phyloP scores from a whole-genome alignment of 2,329 filamentous ascomycete species.

The Pseudogymnoascus pannorum region DNA sequence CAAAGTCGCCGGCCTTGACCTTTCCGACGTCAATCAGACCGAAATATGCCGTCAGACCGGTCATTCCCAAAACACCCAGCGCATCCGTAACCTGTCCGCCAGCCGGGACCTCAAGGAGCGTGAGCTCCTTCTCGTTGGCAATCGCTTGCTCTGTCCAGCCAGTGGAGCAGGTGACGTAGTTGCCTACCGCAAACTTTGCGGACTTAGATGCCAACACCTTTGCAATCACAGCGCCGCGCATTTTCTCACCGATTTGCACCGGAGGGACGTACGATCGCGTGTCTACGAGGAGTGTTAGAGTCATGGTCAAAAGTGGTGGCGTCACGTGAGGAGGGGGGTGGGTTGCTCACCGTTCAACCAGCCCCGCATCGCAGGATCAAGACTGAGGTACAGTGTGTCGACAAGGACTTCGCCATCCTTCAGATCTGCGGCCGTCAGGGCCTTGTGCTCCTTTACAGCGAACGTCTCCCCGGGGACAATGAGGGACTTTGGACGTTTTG shows the following conservation, averaged over 20 bases:
- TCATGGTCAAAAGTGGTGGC: conserved; percentile 7
- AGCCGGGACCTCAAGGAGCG: conserved; percentile 34
- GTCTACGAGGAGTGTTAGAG: conserved; percentile 24
- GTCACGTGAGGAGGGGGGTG: conserved; percentile 1
- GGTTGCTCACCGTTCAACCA: conserved; percentile 52
- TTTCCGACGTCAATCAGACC: conserved; percentile 63
- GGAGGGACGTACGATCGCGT: conserved; percentile 59
- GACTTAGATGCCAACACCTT: conserved; percentile 56
- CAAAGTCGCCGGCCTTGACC: conserved; percentile 62
- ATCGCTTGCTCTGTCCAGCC: conserved; percentile 65
- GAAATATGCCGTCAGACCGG: conserved; percentile 58
- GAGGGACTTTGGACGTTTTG: conserved; percentile 51
- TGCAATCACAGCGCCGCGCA: conserved; percentile 57
- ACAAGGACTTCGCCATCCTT: conserved; percentile 59
- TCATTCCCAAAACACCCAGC: conserved; percentile 50
- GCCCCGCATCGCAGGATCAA: conserved; percentile 71
- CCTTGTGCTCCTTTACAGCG: conserved; percentile 41
- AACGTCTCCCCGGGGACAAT: conserved; percentile 64
- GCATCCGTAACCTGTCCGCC: conserved; percentile 47
- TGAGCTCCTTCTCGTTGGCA: conserved; percentile 43
- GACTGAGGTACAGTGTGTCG: conserved; percentile 54
- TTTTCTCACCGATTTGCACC: conserved; percentile 58
- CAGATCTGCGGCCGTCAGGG: conserved; percentile 40
- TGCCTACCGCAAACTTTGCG: conserved; percentile 46
- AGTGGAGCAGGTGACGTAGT: conserved; percentile 45